phyloP scores from a whole-genome alignment of 768 basidiomycete species.

The Mycena venus region DNA sequence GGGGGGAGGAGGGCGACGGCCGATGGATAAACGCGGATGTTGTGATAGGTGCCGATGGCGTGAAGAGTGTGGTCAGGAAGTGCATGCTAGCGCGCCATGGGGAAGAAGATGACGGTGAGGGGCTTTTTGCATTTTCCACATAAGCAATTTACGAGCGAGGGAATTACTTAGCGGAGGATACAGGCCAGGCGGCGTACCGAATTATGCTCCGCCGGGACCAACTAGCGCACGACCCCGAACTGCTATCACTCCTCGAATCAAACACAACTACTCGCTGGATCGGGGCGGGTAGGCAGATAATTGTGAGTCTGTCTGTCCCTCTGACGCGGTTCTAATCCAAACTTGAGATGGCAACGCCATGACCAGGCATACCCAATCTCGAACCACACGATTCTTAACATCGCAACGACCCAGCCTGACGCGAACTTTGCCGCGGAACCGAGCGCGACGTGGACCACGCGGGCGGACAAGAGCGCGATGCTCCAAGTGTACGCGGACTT shows the following conservation, averaged over 20 bases:
- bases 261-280: slow-evolving; percentile 52
- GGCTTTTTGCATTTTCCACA: no score
- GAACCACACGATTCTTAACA: slow-evolving; percentile 49
- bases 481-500: slow-evolving; percentile 49
- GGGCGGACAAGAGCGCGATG: slow-evolving; percentile 49
- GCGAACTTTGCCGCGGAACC: slow-evolving; percentile 47
- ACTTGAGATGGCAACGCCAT: no score
- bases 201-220: slow-evolving; percentile 47
- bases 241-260: slow-evolving; percentile 46
- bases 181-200: slow-evolving; percentile 54
- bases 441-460: slow-evolving; percentile 48
- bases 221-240: slow-evolving; percentile 48
- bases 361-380: slow-evolving; percentile 53
- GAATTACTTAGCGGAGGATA: slow-evolving; percentile 45
- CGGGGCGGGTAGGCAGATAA: slow-evolving; percentile 48
- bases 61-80: slow-evolving; percentile 48
- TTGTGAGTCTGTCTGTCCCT: slow-evolving; percentile 25
- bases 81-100: slow-evolving; percentile 47
- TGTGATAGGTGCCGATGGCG: slow-evolving; percentile 52
- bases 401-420: slow-evolving; percentile 53
- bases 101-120: slow-evolving; percentile 37
- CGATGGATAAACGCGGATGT: slow-evolving; percentile 48
- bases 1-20: slow-evolving; percentile 18
- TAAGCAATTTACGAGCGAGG: neutral
- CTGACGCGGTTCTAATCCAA: no score